Evolutionary conservation across 2,329 filamentous ascomycete species (phyloP).

Genomic region (Dactylonectria macrodidyma): DNA sequence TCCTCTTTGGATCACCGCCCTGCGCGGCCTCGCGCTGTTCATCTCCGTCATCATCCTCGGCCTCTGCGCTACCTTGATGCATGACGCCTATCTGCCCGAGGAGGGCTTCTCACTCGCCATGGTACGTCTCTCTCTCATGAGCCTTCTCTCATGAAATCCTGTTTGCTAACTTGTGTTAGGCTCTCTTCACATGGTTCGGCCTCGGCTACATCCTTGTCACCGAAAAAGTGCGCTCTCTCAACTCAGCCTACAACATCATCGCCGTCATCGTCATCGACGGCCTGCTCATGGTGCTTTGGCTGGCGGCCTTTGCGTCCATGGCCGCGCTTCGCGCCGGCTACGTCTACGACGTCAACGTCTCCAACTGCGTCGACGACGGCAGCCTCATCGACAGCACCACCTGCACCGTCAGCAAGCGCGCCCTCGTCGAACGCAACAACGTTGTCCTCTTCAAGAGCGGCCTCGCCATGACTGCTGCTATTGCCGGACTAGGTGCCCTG

Average conservation of each 20-base stretch:
- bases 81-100: slow-evolving; percentile 43
- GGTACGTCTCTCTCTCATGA: slow-evolving; percentile 26
- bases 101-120: slow-evolving; percentile 38
- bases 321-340: slow-evolving; percentile 58
- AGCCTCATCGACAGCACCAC: slow-evolving; percentile 56
- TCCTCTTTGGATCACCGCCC: slow-evolving; percentile 60
- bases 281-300: slow-evolving; percentile 63
- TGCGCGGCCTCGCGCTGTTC: slow-evolving; percentile 59
- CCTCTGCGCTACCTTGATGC: slow-evolving; percentile 58
- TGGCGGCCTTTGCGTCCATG: slow-evolving; percentile 59
- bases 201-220: slow-evolving; percentile 59
- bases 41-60: slow-evolving; percentile 60
- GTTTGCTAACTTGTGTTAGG: slow-evolving; percentile 48
- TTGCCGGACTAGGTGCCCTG: slow-evolving; percentile 62
- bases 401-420: slow-evolving; percentile 45
- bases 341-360: slow-evolving; percentile 49
- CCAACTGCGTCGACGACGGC: slow-evolving; percentile 55
- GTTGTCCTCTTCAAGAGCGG: slow-evolving; percentile 56
- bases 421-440: slow-evolving; percentile 18
- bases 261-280: slow-evolving; percentile 61
- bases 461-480: slow-evolving; percentile 54
- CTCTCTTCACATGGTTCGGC: slow-evolving; percentile 62
- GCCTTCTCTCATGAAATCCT: background rate
- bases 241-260: slow-evolving; percentile 59
- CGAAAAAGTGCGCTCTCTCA: slow-evolving; percentile 56